A percentile compares a stretch with the other conserved stretches of the same genome.
Conservation (phyloP, 2,329 filamentous ascomycete species). For the Penicillium sp. region DNA sequence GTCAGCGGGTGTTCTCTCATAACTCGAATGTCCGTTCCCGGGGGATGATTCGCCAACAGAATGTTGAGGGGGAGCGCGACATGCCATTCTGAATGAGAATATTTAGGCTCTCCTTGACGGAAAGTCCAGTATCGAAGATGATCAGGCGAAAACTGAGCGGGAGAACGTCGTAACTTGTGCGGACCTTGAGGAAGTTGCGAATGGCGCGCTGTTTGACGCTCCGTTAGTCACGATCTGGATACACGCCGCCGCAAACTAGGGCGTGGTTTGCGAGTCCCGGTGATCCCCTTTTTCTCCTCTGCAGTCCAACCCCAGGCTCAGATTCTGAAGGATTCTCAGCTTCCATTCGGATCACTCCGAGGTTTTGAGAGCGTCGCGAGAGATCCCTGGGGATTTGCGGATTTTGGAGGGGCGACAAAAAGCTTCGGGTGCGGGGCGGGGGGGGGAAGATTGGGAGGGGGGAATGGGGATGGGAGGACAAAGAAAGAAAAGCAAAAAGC, state of each 20-base stretch:
- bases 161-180: slow-evolving; percentile 96
- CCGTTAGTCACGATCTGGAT: slow-evolving; percentile 32
- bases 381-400: neutral
- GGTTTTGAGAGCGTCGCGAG: neutral
- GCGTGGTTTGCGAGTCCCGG: slow-evolving; percentile 12
- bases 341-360: slow-evolving; percentile 1
- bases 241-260: slow-evolving; percentile 13
- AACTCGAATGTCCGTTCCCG: neutral
- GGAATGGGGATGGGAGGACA: neutral
- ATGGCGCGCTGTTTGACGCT: slow-evolving; percentile 70
- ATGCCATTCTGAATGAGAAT: slow-evolving; percentile 94
- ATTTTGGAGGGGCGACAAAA: slow-evolving; percentile 3
- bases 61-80: slow-evolving; percentile 19
- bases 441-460: neutral
- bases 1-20: slow-evolving; percentile 21
- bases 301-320: neutral
- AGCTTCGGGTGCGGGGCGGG: slow-evolving; percentile 5
- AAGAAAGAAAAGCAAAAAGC: slow-evolving; percentile 15
- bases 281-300: neutral
- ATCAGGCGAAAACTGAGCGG: slow-evolving; percentile 95
- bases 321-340: neutral
- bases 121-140: slow-evolving; percentile 88
- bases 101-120: slow-evolving; percentile 95
- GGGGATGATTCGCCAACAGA: neutral
- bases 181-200: slow-evolving; percentile 91